These are phyloP conservation scores for Mycosphaerella arachidis DNA, from an alignment of 2,329 filamentous ascomycete species.

Conservation along the genomic window DNA sequence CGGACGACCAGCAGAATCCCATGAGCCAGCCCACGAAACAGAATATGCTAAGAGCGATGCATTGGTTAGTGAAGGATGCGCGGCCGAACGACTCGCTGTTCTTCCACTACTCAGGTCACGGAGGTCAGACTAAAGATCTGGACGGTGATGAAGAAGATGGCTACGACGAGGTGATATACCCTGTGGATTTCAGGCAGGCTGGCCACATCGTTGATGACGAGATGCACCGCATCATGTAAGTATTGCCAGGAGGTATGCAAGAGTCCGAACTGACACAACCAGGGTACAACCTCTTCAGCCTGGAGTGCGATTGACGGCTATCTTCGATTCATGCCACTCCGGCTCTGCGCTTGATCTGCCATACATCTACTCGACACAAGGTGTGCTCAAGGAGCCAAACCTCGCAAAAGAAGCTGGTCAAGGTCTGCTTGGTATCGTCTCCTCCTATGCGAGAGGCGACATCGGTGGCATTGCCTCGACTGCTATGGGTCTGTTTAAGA, in stretches of 20 bases:
- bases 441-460: slow-evolving; percentile 78
- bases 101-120: slow-evolving; percentile 92
- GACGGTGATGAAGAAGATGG: slow-evolving; percentile 79
- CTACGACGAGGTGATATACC: slow-evolving; percentile 79
- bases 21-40: slow-evolving; percentile 97
- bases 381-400: slow-evolving; percentile 75
- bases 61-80: slow-evolving; percentile 94
- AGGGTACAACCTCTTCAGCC: slow-evolving; percentile 68
- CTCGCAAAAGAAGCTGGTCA: slow-evolving; percentile 73
- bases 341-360: slow-evolving; percentile 72
- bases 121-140: slow-evolving; percentile 74
- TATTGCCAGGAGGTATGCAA: not conserved
- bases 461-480: slow-evolving; percentile 73
- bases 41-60: slow-evolving; percentile 93
- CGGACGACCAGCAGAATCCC: slow-evolving; percentile 93
- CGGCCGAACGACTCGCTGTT: slow-evolving; percentile 90
- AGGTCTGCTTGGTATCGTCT: slow-evolving; percentile 66
- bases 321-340: slow-evolving; percentile 78
- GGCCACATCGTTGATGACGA: slow-evolving; percentile 81
- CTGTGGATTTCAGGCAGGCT: slow-evolving; percentile 73
- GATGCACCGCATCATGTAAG: slow-evolving; percentile 67
- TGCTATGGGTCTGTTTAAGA: slow-evolving; percentile 82
- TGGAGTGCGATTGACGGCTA: slow-evolving; percentile 78
- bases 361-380: slow-evolving; percentile 76
- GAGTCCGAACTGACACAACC: slow-evolving; percentile 15